Conservation (phyloP, 2,329 filamentous ascomycete species). For the Bimuria novae-zelandiae region DNA sequence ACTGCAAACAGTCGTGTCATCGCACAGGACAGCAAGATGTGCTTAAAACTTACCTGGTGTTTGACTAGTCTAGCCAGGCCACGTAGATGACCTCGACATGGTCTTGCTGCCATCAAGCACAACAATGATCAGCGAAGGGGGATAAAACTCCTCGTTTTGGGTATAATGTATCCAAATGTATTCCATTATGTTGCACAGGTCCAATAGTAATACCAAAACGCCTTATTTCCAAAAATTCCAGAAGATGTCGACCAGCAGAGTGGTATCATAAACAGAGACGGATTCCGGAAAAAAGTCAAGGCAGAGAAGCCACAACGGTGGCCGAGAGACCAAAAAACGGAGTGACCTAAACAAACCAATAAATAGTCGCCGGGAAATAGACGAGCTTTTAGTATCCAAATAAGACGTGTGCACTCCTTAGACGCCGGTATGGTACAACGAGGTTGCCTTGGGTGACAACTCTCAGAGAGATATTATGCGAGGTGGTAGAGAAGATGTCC, state of each 20-base stretch:
- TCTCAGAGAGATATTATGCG: neutral
- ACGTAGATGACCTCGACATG: no score
- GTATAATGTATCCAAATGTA: no score
- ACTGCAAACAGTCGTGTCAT: no score
- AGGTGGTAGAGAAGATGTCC: neutral
- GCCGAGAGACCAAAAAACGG: neutral
- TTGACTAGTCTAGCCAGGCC: no score
- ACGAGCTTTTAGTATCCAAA: slow-evolving; percentile 14
- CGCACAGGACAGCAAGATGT: no score
- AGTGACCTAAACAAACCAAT: slow-evolving; percentile 10
- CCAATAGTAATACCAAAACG: slow-evolving; percentile 8
- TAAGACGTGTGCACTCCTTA: slow-evolving; percentile 13
- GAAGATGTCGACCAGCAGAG: slow-evolving; percentile 18
- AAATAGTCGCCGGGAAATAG: neutral
- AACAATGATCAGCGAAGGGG: no score
- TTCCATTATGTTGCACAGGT: no score
- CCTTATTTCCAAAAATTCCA: neutral
- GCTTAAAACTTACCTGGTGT: no score
- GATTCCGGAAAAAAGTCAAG: slow-evolving; percentile 9
- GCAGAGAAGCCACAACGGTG: slow-evolving; percentile 1
- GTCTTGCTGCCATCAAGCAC: no score
- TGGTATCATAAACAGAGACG: slow-evolving; percentile 23
- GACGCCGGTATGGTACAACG: slow-evolving; percentile 23
- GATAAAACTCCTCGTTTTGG: no score
- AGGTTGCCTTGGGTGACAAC: slow-evolving; percentile 1